Conservation (phyloP, 768 basidiomycete genomes). For the Phanerochaete sordida region DNA sequence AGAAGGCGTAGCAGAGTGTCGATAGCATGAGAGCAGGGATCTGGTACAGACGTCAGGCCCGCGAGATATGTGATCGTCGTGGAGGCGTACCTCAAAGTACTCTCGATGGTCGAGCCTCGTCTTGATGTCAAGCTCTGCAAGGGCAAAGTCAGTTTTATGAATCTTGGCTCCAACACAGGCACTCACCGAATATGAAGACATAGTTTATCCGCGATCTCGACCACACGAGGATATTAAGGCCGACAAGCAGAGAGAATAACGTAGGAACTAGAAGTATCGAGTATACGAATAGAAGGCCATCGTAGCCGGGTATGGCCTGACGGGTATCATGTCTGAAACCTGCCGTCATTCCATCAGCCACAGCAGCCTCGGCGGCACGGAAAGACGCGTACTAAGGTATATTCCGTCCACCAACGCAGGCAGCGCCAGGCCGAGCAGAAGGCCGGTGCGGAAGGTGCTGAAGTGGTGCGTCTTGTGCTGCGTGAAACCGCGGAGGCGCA, state of each 20-base stretch:
- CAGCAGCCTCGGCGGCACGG: not conserved
- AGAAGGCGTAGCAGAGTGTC: constrained; percentile 75
- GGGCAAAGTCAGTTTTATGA: not conserved
- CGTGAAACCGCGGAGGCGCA: constrained; percentile 54
- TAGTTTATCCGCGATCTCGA: constrained; percentile 79
- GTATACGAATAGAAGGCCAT: constrained; percentile 75
- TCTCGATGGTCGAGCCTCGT: constrained; percentile 74
- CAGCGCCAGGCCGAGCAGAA: constrained; percentile 67
- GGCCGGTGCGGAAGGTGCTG: constrained; percentile 72
- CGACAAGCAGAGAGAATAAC: constrained; percentile 72
- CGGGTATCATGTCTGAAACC: constrained; percentile 54
- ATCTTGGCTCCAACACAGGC: not conserved
- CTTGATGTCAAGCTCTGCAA: constrained; percentile 62
- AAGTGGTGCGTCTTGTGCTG: constrained; percentile 59
- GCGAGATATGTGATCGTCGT: not conserved
- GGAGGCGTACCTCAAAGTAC: constrained; percentile 57
- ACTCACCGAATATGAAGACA: constrained; percentile 83
- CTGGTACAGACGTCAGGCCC: constrained; percentile 35
- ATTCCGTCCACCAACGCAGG: constrained; percentile 67
- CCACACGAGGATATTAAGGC: constrained; percentile 84
- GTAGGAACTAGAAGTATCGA: constrained; percentile 69
- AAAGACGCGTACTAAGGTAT: constrained; percentile 48
- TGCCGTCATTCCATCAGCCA: constrained; percentile 24
- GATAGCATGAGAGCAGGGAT: constrained; percentile 78
- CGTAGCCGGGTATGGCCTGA: constrained; percentile 61